phyloP scores from a whole-genome alignment of 495 filamentous ascomycete species.

The Hyaloscypha bicolor region DNA sequence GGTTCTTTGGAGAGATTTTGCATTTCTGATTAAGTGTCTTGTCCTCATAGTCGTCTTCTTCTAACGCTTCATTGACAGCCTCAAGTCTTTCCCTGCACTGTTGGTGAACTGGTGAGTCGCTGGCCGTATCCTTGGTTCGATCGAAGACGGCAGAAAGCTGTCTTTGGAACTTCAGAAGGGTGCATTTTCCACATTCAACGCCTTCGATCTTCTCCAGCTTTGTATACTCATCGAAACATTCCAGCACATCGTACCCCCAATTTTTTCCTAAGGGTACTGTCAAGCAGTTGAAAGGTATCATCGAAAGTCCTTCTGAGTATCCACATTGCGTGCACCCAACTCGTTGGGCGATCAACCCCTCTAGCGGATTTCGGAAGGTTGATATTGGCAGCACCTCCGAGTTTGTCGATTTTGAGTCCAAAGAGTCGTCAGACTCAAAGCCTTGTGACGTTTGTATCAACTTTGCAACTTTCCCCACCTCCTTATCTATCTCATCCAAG shows the following conservation, averaged over 20 bases:
- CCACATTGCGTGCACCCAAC: conserved; percentile 88
- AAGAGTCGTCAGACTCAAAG: conserved; percentile 34
- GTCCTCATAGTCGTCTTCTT: conserved; percentile 80
- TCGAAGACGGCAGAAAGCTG: conserved; percentile 42
- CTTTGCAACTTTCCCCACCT: conserved; percentile 46
- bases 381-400: conserved; percentile 12
- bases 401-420: conserved; percentile 28
- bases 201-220: conserved; percentile 80
- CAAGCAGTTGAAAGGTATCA: conserved; percentile 93
- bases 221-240: conserved; percentile 85
- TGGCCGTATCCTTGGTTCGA: conserved; percentile 19
- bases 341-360: conserved; percentile 85
- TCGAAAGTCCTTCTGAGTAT: conserved; percentile 79
- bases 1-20: conserved; percentile 67
- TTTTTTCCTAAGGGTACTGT: conserved; percentile 74
- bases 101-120: conserved; percentile 20
- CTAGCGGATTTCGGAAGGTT: conserved; percentile 62
- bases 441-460: conserved; percentile 32
- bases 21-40: conserved; percentile 71
- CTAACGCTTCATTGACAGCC: conserved; percentile 67
- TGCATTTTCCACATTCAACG: conserved; percentile 92
- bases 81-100: conserved; percentile 51
- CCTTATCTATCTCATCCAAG: conserved; percentile 82
- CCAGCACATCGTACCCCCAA: conserved; percentile 63
- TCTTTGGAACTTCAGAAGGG: conserved; percentile 56